Percentiles rank a stretch among this genome's conserved stretches.
Evolutionary conservation across 2,329 filamentous ascomycete species (phyloP).

Genomic region (Amesomyces nigricolor): DNA sequence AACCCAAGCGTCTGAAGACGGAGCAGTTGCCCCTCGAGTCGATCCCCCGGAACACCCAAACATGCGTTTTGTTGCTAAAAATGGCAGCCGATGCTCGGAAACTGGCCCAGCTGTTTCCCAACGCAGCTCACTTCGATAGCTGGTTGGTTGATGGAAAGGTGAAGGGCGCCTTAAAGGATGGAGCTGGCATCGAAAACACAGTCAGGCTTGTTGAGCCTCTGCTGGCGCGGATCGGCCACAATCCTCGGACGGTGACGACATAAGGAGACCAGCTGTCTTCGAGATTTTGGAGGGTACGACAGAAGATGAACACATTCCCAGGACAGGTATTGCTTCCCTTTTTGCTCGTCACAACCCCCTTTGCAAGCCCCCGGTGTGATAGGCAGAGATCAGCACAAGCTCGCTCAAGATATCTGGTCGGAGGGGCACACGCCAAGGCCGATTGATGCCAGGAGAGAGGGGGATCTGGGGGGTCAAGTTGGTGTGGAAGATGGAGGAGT

Average conservation of each 20-base stretch:
- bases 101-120: constrained; percentile 2
- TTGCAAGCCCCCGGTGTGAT: too few relatives aligned
- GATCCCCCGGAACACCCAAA: constrained; percentile 14
- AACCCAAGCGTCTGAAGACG: constrained; percentile 22
- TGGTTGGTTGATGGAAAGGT: constrained; percentile 16
- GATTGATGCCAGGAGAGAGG: too few relatives aligned
- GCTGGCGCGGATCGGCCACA: not conserved
- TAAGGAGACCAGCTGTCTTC: not conserved
- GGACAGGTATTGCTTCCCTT: too few relatives aligned
- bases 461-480: too few relatives aligned
- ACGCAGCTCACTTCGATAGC: constrained; percentile 7
- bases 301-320: too few relatives aligned
- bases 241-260: not conserved
- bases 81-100: constrained; percentile 2
- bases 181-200: not conserved
- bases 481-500: too few relatives aligned
- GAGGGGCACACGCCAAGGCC: too few relatives aligned
- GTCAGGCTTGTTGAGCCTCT: constrained; percentile 7
- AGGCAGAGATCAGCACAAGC: too few relatives aligned
- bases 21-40: constrained; percentile 27
- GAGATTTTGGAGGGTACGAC: not conserved
- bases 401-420: too few relatives aligned
- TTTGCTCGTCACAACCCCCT: not conserved
- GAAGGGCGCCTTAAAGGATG: constrained; percentile 2
- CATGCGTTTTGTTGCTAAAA: constrained; percentile 17